Base-by-base conservation (phyloP, 495 filamentous ascomycete genomes). In the Durotheca rogersii region DNA sequence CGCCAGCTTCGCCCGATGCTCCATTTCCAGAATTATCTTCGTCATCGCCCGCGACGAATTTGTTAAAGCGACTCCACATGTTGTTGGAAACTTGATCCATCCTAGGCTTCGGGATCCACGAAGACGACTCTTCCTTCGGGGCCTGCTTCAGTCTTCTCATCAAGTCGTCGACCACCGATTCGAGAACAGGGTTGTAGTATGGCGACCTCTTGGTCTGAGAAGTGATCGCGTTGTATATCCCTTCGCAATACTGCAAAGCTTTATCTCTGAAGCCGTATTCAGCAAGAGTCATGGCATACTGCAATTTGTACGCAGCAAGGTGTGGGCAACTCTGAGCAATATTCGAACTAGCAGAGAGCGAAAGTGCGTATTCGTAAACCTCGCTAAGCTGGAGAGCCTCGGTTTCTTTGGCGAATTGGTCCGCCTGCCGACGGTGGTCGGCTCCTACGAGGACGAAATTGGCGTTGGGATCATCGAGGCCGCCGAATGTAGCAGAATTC, bases 1-100 rank as follows among this genome's bases (percentile, higher is more conserved):
- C 66, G 15, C 76, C 81, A 21, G 66, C 73, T 18, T 72, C 81
- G 38, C 78, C 80, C 16, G 72, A 71, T 25, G 85, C 79, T 9
- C 79, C 81, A 16, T 76, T 79, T 2, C 79, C 81, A 16, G 71
- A 73, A 30, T 70, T 72, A 4, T 81, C 79, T 39, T 81, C 81
- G 18, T 97, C 92, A 41, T 96, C 92, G 4, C 94, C 94, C 43
- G 87, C 85, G 40, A 99, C 88, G 58, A 97, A 97, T 49, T 87
- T 95, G 63, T 87, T 96, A 71, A 99, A 95, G 21, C 83, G 88
- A 41, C 83, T 86, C 83, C 87, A 92, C 66, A 96, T 81, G 11
- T 84, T 86, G 35, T 82, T 86, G 11, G 89, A 94, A 0, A 97
- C 88, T 62, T 90, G 95, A 64, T 93, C 90, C 78, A 96, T 92